A percentile compares a stretch with the other conserved stretches of the same genome.
phyloP scores from a whole-genome alignment of 305 asterid genomes.

The Fraxinus dipetala region DNA sequence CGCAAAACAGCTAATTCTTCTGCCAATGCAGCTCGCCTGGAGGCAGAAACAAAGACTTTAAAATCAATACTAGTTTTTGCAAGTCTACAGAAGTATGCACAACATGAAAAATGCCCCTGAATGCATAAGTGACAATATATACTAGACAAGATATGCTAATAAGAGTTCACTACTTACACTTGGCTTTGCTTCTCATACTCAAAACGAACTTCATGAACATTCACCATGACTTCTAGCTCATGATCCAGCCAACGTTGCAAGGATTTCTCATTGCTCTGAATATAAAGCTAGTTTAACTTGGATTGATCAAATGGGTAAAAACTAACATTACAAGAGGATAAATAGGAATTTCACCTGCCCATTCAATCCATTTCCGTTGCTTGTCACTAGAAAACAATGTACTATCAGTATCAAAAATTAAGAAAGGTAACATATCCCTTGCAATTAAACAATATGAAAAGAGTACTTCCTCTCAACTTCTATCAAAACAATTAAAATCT shows the following conservation, averaged over 20 bases:
- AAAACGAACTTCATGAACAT: constrained; percentile 95
- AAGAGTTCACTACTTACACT: constrained; percentile 59
- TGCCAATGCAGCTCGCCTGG: constrained; percentile 91
- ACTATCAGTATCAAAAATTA: constrained; percentile 21
- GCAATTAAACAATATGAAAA: constrained; percentile 11
- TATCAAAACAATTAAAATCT: not conserved
- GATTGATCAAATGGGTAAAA: constrained; percentile 14
- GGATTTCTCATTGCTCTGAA: constrained; percentile 78
- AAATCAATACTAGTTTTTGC: not conserved
- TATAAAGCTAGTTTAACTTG: constrained; percentile 15
- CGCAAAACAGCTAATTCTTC: constrained; percentile 88
- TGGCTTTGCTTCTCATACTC: constrained; percentile 99
- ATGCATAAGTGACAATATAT: not conserved
- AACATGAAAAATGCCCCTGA: not conserved
- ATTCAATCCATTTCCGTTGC: constrained; percentile 69
- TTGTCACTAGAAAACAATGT: constrained; percentile 47
- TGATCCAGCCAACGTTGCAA: constrained; percentile 96
- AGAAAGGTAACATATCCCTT: not conserved
- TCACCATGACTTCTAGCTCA: constrained; percentile 95
- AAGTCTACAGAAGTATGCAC: constrained; percentile 8
- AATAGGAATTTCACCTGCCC: constrained; percentile 57
- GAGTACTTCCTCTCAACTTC: not conserved
- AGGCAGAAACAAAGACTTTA: constrained; percentile 11
- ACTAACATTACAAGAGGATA: constrained; percentile 7
- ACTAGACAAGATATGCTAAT: not conserved